phyloP scores from a whole-genome alignment of 768 basidiomycete genomes.

The Tephrocybe rancida region DNA sequence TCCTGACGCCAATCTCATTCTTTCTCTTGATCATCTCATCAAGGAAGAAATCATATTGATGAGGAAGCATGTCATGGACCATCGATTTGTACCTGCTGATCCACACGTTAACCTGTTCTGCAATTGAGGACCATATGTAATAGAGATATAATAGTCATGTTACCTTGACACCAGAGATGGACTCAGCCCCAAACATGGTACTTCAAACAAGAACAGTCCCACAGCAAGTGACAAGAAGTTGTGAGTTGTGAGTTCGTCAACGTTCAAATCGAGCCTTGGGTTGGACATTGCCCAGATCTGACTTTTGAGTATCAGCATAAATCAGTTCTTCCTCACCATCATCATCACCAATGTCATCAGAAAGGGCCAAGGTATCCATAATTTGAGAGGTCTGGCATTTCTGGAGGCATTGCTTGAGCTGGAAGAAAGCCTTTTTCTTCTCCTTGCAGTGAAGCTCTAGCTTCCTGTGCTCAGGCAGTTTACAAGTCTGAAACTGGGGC shows the following conservation, averaged over 20 bases:
- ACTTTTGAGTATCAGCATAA: too few relatives aligned
- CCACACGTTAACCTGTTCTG: conserved; percentile 47
- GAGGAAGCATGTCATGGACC: too few relatives aligned
- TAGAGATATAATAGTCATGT: not conserved
- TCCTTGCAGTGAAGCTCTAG: conserved; percentile 20
- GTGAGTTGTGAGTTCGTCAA: not conserved
- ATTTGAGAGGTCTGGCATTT: not conserved
- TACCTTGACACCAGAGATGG: conserved; percentile 1
- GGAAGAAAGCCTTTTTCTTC: conserved; percentile 24
- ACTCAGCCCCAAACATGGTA: conserved; percentile 1
- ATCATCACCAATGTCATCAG: too few relatives aligned
- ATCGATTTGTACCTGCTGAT: conserved; percentile 33
- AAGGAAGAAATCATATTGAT: too few relatives aligned
- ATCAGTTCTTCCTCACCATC: too few relatives aligned
- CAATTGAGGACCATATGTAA: conserved; percentile 26
- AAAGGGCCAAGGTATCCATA: not conserved
- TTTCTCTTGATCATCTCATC: too few relatives aligned
- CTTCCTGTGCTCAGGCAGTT: conserved; percentile 18
- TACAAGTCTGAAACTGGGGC: too few relatives aligned
- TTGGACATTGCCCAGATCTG: too few relatives aligned
- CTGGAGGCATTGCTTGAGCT: conserved; percentile 20
- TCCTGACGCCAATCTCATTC: too few relatives aligned
- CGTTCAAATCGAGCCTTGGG: not conserved
- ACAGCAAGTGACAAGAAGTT: conserved; percentile 15
- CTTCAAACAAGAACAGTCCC: conserved; percentile 20